Conservation (phyloP, 108 stramenopile species). For the Schizochytrium sp. region DNA sequence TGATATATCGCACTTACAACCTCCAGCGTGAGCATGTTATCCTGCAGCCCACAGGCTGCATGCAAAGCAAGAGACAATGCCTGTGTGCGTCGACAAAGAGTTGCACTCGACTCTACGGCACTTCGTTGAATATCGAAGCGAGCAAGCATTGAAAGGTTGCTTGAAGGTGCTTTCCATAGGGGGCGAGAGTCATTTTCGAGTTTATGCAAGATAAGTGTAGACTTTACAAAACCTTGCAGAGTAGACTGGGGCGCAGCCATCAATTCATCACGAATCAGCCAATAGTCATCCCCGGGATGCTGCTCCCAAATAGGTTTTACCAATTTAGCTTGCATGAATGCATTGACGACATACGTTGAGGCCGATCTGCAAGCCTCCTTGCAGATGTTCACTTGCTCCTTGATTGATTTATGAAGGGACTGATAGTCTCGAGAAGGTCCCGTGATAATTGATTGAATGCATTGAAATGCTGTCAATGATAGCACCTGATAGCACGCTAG, state of each 20-base stretch:
- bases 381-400: neutral
- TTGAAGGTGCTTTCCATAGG: neutral
- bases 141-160: neutral
- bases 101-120: neutral
- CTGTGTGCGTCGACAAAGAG: neutral
- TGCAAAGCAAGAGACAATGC: neutral
- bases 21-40: neutral
- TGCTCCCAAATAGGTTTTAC: neutral
- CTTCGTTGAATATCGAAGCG: neutral
- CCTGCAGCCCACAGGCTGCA: slow-evolving; percentile 3
- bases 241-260: neutral
- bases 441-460: neutral
- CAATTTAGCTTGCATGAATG: neutral
- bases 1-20: neutral
- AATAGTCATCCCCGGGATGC: neutral
- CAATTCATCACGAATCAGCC: neutral
- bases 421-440: neutral
- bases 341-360: neutral
- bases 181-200: neutral
- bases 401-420: neutral
- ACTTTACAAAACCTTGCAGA: slow-evolving; percentile 13
- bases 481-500: neutral
- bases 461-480: neutral
- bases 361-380: neutral
- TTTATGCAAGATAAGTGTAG: neutral